These are phyloP conservation scores for Fusarium sp. DNA, from an alignment of 2,329 filamentous ascomycete species.

Conservation along the genomic window DNA sequence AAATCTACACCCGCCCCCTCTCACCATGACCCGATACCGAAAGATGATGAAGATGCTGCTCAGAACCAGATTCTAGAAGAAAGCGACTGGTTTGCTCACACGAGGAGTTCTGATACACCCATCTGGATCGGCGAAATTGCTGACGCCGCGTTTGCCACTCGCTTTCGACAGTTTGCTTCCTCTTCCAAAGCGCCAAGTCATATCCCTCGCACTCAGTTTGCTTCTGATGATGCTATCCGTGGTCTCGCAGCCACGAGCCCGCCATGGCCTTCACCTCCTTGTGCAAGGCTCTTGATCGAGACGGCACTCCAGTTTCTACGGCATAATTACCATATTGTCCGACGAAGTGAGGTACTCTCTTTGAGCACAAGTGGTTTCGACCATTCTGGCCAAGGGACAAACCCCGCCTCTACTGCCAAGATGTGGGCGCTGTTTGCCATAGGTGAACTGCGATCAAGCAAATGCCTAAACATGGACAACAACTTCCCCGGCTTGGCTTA, in stretches of 20 bases:
- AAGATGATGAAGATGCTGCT: not conserved
- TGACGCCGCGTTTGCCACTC: slow-evolving; percentile 27
- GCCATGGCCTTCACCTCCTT: not conserved
- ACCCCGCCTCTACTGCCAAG: not conserved
- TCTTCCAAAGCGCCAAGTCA: slow-evolving; percentile 4
- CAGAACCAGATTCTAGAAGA: slow-evolving; percentile 18
- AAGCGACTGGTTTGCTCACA: slow-evolving; percentile 13
- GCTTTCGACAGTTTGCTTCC: slow-evolving; percentile 24
- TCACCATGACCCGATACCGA: not conserved
- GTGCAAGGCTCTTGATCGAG: not conserved
- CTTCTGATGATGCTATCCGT: not conserved
- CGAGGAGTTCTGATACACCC: slow-evolving; percentile 13
- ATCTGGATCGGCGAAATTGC: slow-evolving; percentile 26
- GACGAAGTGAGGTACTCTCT: not conserved
- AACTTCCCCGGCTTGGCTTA: slow-evolving; percentile 14
- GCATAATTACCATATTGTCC: not conserved
- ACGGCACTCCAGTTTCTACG: not conserved
- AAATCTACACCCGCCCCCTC: not conserved
- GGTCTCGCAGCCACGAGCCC: not conserved
- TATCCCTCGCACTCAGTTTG: slow-evolving; percentile 19
- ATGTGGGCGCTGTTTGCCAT: not conserved
- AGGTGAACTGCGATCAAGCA: not conserved
- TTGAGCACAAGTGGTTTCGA: not conserved
- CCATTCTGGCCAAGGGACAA: not conserved
- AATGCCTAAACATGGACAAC: not conserved